phyloP scores from a whole-genome alignment of 2,329 filamentous ascomycete genomes.

The Cladosporium phlei region DNA sequence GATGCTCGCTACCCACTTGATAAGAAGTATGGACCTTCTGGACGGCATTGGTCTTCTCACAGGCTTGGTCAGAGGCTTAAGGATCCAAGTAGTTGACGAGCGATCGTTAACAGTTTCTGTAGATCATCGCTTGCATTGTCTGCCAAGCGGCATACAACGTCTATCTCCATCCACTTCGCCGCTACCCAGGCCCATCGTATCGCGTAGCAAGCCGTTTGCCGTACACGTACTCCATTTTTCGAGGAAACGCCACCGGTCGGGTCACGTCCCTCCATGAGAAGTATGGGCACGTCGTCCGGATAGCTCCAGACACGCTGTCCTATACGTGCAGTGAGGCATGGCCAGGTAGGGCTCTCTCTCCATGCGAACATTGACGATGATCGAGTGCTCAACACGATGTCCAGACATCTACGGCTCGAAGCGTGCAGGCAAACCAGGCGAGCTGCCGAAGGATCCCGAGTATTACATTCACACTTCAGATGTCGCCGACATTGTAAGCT shows the following conservation, averaged over 20 bases:
- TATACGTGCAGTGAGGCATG: neutral
- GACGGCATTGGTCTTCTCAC: too few species aligned
- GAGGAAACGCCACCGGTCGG: constrained; percentile 17
- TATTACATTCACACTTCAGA: neutral
- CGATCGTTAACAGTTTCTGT: neutral
- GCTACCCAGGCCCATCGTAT: constrained; percentile 39
- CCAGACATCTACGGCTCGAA: constrained; percentile 1
- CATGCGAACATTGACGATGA: neutral
- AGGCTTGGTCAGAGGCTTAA: neutral
- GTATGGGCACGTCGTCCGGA: constrained; percentile 33
- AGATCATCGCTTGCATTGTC: neutral
- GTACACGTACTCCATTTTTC: constrained; percentile 12
- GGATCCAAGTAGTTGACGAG: too few species aligned
- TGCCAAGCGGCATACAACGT: constrained; percentile 33
- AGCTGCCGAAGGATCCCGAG: neutral
- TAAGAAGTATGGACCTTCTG: too few species aligned
- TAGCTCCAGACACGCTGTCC: constrained; percentile 23
- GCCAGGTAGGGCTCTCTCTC: neutral
- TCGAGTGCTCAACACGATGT: too few species aligned
- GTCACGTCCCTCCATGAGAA: constrained; percentile 28
- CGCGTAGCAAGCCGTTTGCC: constrained; percentile 20
- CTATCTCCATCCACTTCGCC: constrained; percentile 41
- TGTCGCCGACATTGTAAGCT: neutral
- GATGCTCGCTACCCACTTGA: too few species aligned
- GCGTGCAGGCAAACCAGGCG: neutral